Base-by-base conservation (phyloP, 176 grass and related monocot species). In the Ananas comosus region DNA sequence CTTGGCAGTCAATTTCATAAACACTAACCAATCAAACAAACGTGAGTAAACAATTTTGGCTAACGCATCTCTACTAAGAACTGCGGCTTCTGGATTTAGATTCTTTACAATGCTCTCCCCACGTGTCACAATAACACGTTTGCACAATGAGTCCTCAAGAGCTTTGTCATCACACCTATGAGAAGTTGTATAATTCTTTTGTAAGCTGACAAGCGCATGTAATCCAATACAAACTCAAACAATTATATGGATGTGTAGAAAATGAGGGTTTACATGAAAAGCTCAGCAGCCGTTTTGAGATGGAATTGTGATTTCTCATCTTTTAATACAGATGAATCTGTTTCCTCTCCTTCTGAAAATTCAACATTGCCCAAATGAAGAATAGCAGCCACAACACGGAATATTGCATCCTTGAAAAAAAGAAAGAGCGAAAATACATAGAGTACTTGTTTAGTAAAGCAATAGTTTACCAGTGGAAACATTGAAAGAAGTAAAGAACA, bases 331-430 rank as follows among this genome's bases (percentile, higher is more conserved):
- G 84, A 97, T 77, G 94, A 87, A 88, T 97, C 94, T 48, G 23
- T 69, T 83, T 97, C 89, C 9, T 72, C 84, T 74, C 94, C 94
- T 77, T 97, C 94, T 14, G 79, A 65, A 89, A 97, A 97, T 73
- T 90, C 86, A 65, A 97, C 74, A 80, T 97, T 97, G 12, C 94
- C 94, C 70, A 97, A 68, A 81, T 97, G 94, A 85, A 97, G 94
- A 87, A 97, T 97, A 67, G 94, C 94, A 85, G 94, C 94, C 23
- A 97, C 86, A 33, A 92, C 94, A 76, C 80, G 83, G 63, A 97
- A 97, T 90, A 97, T 97, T 76, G 84, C 84, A 80, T 90, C 89
- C 94, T 96, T 69, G 56, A 61, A 61, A 59, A 7, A 59, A 18
- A 61, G 33, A 49, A 49, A 49, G 33, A 16, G 13, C 7, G 48